phyloP scores from a whole-genome alignment of 2,329 filamentous ascomycete species.

The Colletotrichum chlorophyti region DNA sequence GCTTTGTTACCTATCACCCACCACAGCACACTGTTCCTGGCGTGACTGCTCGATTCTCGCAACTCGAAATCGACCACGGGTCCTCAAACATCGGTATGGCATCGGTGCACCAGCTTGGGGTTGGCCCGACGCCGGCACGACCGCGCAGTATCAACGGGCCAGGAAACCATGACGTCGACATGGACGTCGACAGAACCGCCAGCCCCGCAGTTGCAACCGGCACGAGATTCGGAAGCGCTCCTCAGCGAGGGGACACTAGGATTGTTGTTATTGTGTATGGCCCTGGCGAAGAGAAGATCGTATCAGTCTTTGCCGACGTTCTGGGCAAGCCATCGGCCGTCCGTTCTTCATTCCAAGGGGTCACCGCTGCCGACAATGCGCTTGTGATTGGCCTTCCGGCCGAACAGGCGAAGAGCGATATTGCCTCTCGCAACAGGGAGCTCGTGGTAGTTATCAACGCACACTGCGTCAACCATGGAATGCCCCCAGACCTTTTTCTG shows the following conservation, averaged over 20 bases:
- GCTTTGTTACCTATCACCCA: background rate
- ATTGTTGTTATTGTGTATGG: conserved; percentile 74
- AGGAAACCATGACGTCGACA: conserved; percentile 32
- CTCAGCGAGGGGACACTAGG: conserved; percentile 61
- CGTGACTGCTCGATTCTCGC: conserved; percentile 20
- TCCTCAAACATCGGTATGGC: conserved; percentile 38
- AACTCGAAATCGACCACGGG: conserved; percentile 18
- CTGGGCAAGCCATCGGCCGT: conserved; percentile 75
- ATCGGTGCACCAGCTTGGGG: conserved; percentile 45
- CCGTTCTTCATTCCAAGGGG: conserved; percentile 60
- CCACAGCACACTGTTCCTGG: conserved; percentile 4
- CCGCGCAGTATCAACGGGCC: conserved; percentile 35
- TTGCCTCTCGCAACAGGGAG: conserved; percentile 63
- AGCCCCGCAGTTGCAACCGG: conserved; percentile 44
- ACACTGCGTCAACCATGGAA: conserved; percentile 75
- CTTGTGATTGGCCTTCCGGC: conserved; percentile 73
- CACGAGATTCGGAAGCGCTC: conserved; percentile 51
- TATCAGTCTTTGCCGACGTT: conserved; percentile 78
- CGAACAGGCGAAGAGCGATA: conserved; percentile 60
- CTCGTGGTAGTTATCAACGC: conserved; percentile 76
- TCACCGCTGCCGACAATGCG: conserved; percentile 62
- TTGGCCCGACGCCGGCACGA: conserved; percentile 40
- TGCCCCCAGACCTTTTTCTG: conserved; percentile 70
- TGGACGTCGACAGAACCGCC: conserved; percentile 44
- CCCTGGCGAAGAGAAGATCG: conserved; percentile 74